phyloP scores from a whole-genome alignment of 768 basidiomycete genomes.

The Rhodosporidiobolus sp. region DNA sequence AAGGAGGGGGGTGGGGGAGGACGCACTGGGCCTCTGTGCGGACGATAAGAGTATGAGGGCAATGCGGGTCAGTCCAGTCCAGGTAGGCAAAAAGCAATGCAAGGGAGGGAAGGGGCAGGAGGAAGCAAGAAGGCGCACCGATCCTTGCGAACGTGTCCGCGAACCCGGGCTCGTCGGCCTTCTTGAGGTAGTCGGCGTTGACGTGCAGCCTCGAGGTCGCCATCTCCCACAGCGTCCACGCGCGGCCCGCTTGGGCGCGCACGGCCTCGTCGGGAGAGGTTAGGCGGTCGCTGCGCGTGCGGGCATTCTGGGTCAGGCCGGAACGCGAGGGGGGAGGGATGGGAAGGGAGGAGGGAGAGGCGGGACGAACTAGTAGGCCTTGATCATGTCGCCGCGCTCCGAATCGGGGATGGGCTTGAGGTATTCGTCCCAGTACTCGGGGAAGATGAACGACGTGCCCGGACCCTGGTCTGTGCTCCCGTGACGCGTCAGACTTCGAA shows the following conservation, averaged over 20 bases:
- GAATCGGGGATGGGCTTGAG: conserved; percentile 72
- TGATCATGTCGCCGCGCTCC: conserved; percentile 73
- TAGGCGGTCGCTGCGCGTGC: conserved; percentile 29
- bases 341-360: conserved; percentile 63
- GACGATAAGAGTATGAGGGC: no score
- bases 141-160: conserved; percentile 77
- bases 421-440: conserved; percentile 70
- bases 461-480: conserved; percentile 50
- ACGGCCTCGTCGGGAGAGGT: conserved; percentile 29
- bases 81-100: no score
- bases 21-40: background rate
- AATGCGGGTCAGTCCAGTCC: no score
- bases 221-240: conserved; percentile 57
- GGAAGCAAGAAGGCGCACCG: conserved; percentile 50
- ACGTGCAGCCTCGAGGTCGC: conserved; percentile 70
- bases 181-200: conserved; percentile 64
- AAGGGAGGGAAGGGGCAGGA: background rate
- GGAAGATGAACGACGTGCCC: conserved; percentile 35
- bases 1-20: background rate
- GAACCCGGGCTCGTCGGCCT: conserved; percentile 58
- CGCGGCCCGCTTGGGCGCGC: conserved; percentile 38
- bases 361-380: conserved; percentile 64
- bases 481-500: no score
- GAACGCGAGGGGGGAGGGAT: conserved; percentile 58
- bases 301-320: conserved; percentile 74